Base-by-base conservation (phyloP, 2,329 filamentous ascomycete species). In the Venturiaceae sp. region DNA sequence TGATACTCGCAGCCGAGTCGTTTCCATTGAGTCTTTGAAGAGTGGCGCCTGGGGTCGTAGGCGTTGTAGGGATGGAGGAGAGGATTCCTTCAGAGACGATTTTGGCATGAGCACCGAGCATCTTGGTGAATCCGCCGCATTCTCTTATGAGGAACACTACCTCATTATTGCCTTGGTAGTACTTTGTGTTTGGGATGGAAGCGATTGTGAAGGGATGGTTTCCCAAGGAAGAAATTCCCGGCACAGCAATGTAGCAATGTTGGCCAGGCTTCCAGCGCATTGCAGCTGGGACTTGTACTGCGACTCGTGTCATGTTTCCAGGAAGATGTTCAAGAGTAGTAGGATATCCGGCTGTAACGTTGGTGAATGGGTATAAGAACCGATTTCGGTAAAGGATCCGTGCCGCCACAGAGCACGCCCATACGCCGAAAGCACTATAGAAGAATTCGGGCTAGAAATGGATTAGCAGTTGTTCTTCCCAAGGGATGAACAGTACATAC, bases 381-480 rank as follows among this genome's bases (percentile, higher is more conserved):
- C 56, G 56, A 55, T 63, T 63, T 16, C 64, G 60, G 26, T 62
- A 47, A 5, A 66, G 36, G 28, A 60, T 55, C 11, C 67, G 64
- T 9, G 62, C 61, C 14, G 64, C 41, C 36, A 63, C 59, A 4
- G 63, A 62, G 16, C 60, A 33, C 32, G 60, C 41, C 55, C 62
- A 64, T 13, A 67, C 53, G 11, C 61, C 66, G 19, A 68, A 23
- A 16, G 66, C 62, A 9, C 63, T 62, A 57, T 66, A 69, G 23
- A 69, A 58, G 55, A 68, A 69, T 19, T 52, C 57, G 32, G 66
- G 67, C 58, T 60, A 60, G 28, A 3, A n/a, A 9, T 5, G n/a
- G 16, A n/a, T 53, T 14, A 53, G 50, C 33, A 36, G n/a, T 19
- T 2, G 3, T 5, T 39, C 26, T 44, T 44, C 8, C 13, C 11